Conservation (phyloP, 441 rosid genomes). For the Kokia cookei region DNA sequence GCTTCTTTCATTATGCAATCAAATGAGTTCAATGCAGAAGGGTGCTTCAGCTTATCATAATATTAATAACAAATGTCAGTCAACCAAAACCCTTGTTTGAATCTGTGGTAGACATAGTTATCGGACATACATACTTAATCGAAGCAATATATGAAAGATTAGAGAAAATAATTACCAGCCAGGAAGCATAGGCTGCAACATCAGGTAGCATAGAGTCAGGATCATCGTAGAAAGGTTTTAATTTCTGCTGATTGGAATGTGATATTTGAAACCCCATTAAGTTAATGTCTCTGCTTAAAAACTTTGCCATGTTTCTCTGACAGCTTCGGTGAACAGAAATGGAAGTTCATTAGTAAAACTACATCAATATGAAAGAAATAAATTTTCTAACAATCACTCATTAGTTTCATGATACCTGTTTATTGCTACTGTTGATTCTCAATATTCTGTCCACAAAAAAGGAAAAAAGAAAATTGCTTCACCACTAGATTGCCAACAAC, state of each 20-base stretch:
- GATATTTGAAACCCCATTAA: slow-evolving; percentile 21
- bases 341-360: too few species aligned
- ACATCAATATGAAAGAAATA: not conserved
- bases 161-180: slow-evolving; percentile 31
- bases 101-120: too few species aligned
- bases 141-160: too few species aligned
- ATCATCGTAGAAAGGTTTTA: not conserved
- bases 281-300: not conserved
- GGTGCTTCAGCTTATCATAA: slow-evolving; percentile 24
- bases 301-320: slow-evolving; percentile 15
- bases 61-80: not conserved
- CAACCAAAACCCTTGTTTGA: not conserved
- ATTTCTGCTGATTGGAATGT: slow-evolving; percentile 12
- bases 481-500: too few species aligned
- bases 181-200: slow-evolving; percentile 25
- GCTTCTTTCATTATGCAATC: slow-evolving; percentile 25
- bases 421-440: too few species aligned
- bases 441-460: too few species aligned
- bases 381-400: not conserved
- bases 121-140: too few species aligned
- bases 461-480: too few species aligned
- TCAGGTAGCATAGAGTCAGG: not conserved
- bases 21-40: slow-evolving; percentile 30
- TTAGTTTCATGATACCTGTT: too few species aligned
- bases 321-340: slow-evolving; percentile 9